These are phyloP conservation scores for Magnaporthiopsis poae DNA, from an alignment of 2,329 filamentous ascomycete species.

Conservation along the genomic window DNA sequence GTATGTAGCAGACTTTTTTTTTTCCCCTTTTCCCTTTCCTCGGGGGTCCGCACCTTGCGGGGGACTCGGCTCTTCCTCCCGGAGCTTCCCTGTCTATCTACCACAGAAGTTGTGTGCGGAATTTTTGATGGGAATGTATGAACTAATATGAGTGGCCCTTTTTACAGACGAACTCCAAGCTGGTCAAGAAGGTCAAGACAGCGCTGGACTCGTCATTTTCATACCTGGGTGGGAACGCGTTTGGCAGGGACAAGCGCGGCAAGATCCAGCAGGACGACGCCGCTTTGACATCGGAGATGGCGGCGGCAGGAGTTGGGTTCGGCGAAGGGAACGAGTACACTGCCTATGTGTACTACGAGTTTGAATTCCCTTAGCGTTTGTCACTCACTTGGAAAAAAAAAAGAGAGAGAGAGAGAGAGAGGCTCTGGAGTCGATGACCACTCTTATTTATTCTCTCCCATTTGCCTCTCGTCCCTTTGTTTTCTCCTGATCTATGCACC, in stretches of 20 bases:
- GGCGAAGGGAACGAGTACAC: slow-evolving; percentile 78
- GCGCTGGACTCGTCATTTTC: slow-evolving; percentile 76
- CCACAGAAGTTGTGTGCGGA: too few species aligned
- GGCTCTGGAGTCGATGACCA: background rate
- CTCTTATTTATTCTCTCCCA: background rate
- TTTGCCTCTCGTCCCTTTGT: background rate
- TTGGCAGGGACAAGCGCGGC: slow-evolving; percentile 87
- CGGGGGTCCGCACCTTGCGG: too few species aligned
- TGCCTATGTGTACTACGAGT: slow-evolving; percentile 93
- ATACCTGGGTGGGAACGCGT: slow-evolving; percentile 88
- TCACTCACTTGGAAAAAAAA: background rate
- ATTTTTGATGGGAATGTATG: background rate
- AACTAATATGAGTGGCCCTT: slow-evolving; percentile 12
- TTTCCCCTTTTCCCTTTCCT: too few species aligned
- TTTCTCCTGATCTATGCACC: background rate
- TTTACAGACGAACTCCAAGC: slow-evolving; percentile 67
- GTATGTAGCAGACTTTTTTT: slow-evolving; percentile 40
- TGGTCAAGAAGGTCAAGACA: slow-evolving; percentile 66
- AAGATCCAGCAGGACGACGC: slow-evolving; percentile 84
- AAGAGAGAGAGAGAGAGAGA: background rate
- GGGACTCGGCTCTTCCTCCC: background rate
- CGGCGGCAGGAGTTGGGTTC: slow-evolving; percentile 57
- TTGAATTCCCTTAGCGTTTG: slow-evolving; percentile 53
- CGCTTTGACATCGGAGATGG: slow-evolving; percentile 69
- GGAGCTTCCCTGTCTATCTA: too few species aligned